A percentile compares a stretch with the other conserved stretches of the same genome.
Conservation (phyloP, 1,139 yeast genomes). For the Taphrina confusa region DNA sequence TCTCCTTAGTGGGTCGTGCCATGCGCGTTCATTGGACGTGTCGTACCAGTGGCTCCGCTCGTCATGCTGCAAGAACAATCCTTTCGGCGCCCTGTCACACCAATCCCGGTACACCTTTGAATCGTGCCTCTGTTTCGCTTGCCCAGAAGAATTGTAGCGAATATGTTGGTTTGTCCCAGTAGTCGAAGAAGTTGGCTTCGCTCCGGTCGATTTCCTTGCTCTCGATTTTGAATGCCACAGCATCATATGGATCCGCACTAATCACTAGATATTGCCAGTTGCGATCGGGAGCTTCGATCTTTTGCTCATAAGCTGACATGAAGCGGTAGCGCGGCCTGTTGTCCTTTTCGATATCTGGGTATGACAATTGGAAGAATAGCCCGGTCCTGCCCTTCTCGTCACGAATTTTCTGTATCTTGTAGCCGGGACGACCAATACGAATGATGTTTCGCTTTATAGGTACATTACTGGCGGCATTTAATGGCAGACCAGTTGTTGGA, state of each 20-base stretch:
- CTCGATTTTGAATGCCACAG: conserved; percentile 69
- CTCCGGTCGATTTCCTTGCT: conserved; percentile 57
- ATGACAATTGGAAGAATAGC: conserved; percentile 59
- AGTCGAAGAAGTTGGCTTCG: conserved; percentile 57
- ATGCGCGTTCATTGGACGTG: too few relatives aligned
- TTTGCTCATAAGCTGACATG: conserved; percentile 73
- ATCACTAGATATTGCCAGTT: conserved; percentile 66
- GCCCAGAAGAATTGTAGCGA: conserved; percentile 67
- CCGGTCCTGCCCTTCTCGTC: conserved; percentile 64
- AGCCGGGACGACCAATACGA: conserved; percentile 73
- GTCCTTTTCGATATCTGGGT: conserved; percentile 52
- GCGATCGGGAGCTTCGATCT: conserved; percentile 51
- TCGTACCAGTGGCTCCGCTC: too few relatives aligned
- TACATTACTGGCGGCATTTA: conserved; percentile 45
- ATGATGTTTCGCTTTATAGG: conserved; percentile 55
- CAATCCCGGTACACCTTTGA: conserved; percentile 37
- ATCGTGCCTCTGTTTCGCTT: conserved; percentile 38
- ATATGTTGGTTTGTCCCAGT: conserved; percentile 68
- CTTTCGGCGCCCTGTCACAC: conserved; percentile 2
- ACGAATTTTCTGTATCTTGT: conserved; percentile 65
- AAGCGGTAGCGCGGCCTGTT: conserved; percentile 65
- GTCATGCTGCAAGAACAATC: too few relatives aligned
- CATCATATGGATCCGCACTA: conserved; percentile 83
- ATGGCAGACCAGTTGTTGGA: conserved; percentile 39
- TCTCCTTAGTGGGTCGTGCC: too few relatives aligned